These are phyloP conservation scores for Arthroderma sp. DNA, from an alignment of 2,329 filamentous ascomycete species.

Conservation along the genomic window DNA sequence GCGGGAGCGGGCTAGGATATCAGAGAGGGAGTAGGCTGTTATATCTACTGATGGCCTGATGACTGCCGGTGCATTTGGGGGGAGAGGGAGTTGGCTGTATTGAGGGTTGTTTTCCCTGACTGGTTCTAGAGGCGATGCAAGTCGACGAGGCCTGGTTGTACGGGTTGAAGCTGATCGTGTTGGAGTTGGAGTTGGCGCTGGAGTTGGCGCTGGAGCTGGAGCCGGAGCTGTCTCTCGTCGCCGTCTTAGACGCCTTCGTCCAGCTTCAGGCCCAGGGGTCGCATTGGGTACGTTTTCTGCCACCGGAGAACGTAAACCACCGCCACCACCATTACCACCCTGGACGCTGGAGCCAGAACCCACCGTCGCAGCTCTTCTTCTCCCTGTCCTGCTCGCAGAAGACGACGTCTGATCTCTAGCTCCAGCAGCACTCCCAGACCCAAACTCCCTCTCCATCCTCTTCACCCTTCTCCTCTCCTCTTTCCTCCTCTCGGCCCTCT, in stretches of 20 bases:
- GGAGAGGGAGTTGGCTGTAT: neutral
- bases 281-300: no score
- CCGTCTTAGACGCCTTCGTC: neutral
- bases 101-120: neutral
- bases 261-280: neutral
- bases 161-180: neutral
- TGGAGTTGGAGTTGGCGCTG: neutral
- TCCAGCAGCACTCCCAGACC: neutral
- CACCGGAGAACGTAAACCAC: no score
- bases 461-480: conserved; percentile 3
- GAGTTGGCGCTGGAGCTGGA: neutral
- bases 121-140: neutral
- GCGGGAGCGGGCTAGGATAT: conserved; percentile 7
- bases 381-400: neutral
- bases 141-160: neutral
- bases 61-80: neutral
- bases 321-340: no score
- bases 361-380: neutral
- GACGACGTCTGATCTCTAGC: neutral
- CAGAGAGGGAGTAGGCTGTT: conserved; percentile 6
- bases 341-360: no score
- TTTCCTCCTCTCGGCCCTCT: neutral
- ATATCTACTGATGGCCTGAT: neutral
- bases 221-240: neutral
- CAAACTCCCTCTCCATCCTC: conserved; percentile 8